Evolutionary conservation across 2,329 filamentous ascomycete genomes (phyloP), one percentile per base, ranked within the genome.

Genomic region (Hortaea sp.): DNA sequence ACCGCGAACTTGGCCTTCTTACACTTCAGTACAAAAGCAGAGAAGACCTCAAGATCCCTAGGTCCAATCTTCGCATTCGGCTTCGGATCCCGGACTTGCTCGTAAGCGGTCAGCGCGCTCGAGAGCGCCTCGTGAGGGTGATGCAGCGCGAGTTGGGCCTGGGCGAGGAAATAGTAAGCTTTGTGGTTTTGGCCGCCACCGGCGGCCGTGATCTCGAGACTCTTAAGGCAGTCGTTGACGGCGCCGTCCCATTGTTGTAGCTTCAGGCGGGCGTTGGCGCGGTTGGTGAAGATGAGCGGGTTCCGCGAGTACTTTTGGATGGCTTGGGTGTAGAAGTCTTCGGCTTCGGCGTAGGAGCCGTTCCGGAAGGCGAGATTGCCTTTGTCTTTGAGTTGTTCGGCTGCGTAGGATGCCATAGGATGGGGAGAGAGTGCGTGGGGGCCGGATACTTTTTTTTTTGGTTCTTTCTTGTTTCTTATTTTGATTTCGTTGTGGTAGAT

Each of bases 1-100:
- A 79, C 75, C 32, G 90, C 85, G 87, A 92, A 97, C 35, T 85
- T 79, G 52, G 82, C 82, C 66, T 90, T 90, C 66, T 94, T 94
- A 59, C 86, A 88, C 47, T 75, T 74, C 20, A 95, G 71, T 0
- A 95, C 85, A 11, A 85, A 77, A 11, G 74, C 72, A 0, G 85
- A 88, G 39, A 95, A 64, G 1, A 62, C 59, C 27, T 60, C 58
- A 1, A 66, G 51, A 32, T 63, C 61, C 12, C 56, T 56, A 1
- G 57, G 53, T 4, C 59, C 60, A 12, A 59, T 60, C 30, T 60
- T 79, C 20, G 81, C 77, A 20, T 78, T 73, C 0, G 90, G 77
- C 34, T 82, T 84, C 12, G 63, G 63, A 27, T 61, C 49, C 31
- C 59, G 55, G 6, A 63, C 62, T 53, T 64, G 61, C 9, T 77